Percentiles rank a stretch among this genome's conserved stretches.
Evolutionary conservation across 768 basidiomycete genomes (phyloP).

Genomic region (Suillus sp.): DNA sequence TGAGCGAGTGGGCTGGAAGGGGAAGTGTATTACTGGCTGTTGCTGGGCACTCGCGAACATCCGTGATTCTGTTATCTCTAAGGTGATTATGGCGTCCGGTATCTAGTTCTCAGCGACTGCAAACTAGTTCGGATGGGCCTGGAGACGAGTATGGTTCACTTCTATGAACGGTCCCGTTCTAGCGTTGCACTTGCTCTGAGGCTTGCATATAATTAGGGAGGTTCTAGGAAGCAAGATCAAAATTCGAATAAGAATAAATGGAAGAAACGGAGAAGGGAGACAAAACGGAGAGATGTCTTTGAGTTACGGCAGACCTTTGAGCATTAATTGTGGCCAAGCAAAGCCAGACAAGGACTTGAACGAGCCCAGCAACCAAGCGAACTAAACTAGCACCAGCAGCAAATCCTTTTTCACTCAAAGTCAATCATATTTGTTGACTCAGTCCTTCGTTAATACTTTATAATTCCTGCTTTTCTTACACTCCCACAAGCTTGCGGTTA

Average conservation of each 20-base stretch:
- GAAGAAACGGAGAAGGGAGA: constrained; percentile 6
- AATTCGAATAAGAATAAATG: not conserved
- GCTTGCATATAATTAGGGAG: not conserved
- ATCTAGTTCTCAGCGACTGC: not conserved
- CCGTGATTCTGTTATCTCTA: constrained; percentile 7
- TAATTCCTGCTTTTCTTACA: constrained; percentile 7
- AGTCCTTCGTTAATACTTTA: constrained; percentile 21
- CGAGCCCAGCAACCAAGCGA: not conserved
- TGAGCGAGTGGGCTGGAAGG: not conserved
- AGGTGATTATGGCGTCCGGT: not conserved
- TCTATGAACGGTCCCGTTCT: not conserved
- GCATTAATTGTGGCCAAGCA: constrained; percentile 9
- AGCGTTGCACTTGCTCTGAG: constrained; percentile 6
- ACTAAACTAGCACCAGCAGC: constrained; percentile 5
- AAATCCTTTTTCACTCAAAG: constrained; percentile 23
- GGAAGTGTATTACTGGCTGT: not conserved
- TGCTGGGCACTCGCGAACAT: not conserved
- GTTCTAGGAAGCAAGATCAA: not conserved
- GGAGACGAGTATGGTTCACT: not conserved
- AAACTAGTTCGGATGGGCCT: constrained; percentile 1
- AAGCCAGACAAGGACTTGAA: constrained; percentile 6
- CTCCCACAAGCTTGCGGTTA: not conserved
- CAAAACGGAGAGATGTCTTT: constrained; percentile 4
- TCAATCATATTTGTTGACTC: constrained; percentile 16
- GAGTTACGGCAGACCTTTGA: constrained; percentile 4